Evolutionary conservation across 2,329 filamentous ascomycete genomes (phyloP).

Genomic region (Xylaria digitata): DNA sequence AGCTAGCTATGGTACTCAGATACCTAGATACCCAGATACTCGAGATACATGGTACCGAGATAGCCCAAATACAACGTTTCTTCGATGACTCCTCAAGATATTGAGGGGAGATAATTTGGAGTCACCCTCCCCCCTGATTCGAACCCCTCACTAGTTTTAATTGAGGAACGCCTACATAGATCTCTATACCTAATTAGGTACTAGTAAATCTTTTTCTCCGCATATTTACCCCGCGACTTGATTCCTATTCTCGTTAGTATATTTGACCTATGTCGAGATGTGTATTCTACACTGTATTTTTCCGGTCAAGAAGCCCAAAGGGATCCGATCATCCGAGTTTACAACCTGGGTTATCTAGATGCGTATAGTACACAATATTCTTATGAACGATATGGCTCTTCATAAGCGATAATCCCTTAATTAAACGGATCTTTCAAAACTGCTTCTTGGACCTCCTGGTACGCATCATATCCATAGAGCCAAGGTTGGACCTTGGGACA

Average conservation of each 20-base stretch:
- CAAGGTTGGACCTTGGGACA: conserved; percentile 72
- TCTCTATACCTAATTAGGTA: no score
- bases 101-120: neutral
- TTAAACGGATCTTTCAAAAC: conserved; percentile 34
- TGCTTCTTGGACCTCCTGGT: conserved; percentile 62
- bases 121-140: neutral
- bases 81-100: neutral
- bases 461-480: conserved; percentile 73
- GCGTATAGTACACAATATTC: no score
- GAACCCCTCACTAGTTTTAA: conserved; percentile 6
- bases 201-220: neutral
- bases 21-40: neutral
- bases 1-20: neutral
- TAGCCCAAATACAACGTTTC: neutral
- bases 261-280: neutral
- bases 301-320: no score
- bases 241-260: no score
- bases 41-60: neutral
- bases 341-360: no score
- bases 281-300: no score
- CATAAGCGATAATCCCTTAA: no score
- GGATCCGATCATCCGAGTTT: no score
- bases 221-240: conserved; percentile 2
- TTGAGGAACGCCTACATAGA: neutral
- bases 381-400: no score